Evolutionary conservation across 2,329 filamentous ascomycete genomes (phyloP).

Genomic region (Clonostachys chloroleuca): DNA sequence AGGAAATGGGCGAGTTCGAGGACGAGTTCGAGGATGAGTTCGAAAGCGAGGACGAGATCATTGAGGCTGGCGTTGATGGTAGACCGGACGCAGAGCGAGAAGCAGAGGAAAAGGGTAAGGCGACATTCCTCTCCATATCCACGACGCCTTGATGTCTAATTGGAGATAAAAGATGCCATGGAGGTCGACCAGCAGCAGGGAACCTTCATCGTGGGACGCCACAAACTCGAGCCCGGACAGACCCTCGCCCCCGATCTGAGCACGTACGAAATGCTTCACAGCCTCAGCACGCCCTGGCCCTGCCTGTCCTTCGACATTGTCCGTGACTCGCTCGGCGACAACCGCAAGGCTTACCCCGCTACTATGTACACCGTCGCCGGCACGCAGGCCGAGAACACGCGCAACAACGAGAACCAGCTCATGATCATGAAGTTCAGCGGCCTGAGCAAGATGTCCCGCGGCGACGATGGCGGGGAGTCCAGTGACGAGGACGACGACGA

Average conservation of each 20-base stretch:
- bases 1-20: constrained; percentile 78
- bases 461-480: constrained; percentile 59
- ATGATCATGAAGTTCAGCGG: constrained; percentile 97
- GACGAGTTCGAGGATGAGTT: constrained; percentile 93
- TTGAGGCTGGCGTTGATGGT: constrained; percentile 92
- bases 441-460: constrained; percentile 78
- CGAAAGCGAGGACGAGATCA: constrained; percentile 83
- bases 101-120: constrained; percentile 71
- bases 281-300: constrained; percentile 89
- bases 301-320: constrained; percentile 95
- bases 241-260: constrained; percentile 85
- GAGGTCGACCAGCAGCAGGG: constrained; percentile 73
- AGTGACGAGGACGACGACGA: constrained; percentile 76
- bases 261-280: constrained; percentile 98
- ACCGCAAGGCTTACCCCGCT: constrained; percentile 88
- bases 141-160: constrained; percentile 2
- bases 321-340: constrained; percentile 78
- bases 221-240: constrained; percentile 86
- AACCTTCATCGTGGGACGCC: constrained; percentile 93
- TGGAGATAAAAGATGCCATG: constrained; percentile 61
- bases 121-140: not conserved
- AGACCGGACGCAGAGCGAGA: constrained; percentile 89
- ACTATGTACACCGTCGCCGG: constrained; percentile 94
- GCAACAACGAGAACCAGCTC: constrained; percentile 83
- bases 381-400: constrained; percentile 78